Base-by-base conservation (phyloP, 1,284 basidiomycete species). In the Boletus calvinii region DNA sequence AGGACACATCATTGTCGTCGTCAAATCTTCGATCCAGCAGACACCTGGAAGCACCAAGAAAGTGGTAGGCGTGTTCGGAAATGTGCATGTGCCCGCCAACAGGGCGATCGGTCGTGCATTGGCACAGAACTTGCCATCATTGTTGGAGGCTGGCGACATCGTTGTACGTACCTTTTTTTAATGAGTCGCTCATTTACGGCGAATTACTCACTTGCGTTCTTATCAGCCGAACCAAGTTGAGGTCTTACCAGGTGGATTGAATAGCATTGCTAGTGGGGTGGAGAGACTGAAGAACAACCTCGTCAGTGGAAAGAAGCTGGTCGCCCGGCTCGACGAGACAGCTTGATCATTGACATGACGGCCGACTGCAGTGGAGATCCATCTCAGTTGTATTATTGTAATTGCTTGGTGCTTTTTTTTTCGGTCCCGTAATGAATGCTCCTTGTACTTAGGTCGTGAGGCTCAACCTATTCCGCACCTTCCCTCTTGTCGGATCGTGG, bases 241-340 rank as follows among this genome's bases (percentile, higher is more conserved):
- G 12, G 52, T 65, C 5, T 13, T 64, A 5, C 58, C 66, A 4
- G 65, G 63, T 0, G 63, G 64, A 29, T 30, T 65, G 35, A 47
- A 56, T 7, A 57, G 57, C 1, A 49, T 66, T 4, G 13, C 6
- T 12, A 2, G 20, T 2, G 65, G 59, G 17, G n/a, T 68, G 30
- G 53, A 67, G 15, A 64, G 7, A 30, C 8, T 66, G 40, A 62
- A 39, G 52, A 57, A 67, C 18, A 62, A 62, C 26, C 55, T 64
- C 6, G 55, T 67, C 31, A 67, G 59, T 37, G 63, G 44, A 2
- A 64, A 41, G 46, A 62, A 62, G 41, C 15, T 62, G 35, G 11
- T 62, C 12, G 58, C 60, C 22, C 61, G 29, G 17, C 49, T 46
- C 41, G 32, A 29, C 1, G 59, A 67, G 35, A 66, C 62, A 0